Percentiles rank a stretch among this genome's conserved stretches.
Conservation (phyloP, 192 early-diverging fungal species). For the Haplosporangium gracile region DNA sequence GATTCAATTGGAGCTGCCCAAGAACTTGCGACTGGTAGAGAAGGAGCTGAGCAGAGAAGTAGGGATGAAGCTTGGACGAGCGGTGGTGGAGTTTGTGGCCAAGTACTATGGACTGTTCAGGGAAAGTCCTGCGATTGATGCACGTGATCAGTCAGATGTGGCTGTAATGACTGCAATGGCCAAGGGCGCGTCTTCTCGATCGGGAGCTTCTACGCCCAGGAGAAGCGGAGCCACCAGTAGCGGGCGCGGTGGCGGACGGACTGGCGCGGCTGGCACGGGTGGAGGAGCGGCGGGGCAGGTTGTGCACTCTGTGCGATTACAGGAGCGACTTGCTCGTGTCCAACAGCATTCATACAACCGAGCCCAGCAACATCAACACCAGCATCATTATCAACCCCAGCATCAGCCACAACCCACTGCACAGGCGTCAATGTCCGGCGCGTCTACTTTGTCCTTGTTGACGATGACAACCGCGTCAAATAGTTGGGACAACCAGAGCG, state of each 20-base stretch:
- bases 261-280: neutral
- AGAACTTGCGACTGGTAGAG: conserved; percentile 18
- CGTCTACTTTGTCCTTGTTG: neutral
- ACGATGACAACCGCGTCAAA: neutral
- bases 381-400: neutral
- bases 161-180: neutral
- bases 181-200: neutral
- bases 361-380: neutral
- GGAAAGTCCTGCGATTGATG: neutral
- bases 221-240: neutral
- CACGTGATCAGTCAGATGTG: neutral
- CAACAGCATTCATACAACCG: neutral
- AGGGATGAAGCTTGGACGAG: conserved; percentile 30
- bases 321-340: neutral
- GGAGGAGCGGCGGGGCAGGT: neutral
- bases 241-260: neutral
- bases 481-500: neutral
- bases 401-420: neutral
- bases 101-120: conserved; percentile 28
- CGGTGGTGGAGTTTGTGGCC: conserved; percentile 28
- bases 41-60: conserved; percentile 39
- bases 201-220: neutral
- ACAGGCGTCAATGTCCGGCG: neutral
- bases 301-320: neutral
- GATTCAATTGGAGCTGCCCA: conserved; percentile 50